These are phyloP conservation scores for Saprolegnia diclina DNA, from an alignment of 352 stramenopile species.

Conservation along the genomic window DNA sequence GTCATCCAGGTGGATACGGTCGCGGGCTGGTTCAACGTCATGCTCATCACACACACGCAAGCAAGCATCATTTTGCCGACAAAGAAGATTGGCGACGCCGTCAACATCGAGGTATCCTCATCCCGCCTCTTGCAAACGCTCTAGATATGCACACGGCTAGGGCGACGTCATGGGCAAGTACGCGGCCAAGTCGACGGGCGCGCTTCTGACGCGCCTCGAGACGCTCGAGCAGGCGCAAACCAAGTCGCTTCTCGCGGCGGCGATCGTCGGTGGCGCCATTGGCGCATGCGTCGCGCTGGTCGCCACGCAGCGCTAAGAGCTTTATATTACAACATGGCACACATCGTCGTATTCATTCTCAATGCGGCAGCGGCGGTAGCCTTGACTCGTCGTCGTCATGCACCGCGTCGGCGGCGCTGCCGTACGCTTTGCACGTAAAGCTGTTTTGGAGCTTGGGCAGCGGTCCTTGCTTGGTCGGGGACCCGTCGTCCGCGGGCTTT, in stretches of 20 bases:
- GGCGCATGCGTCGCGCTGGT: slow-evolving; percentile 17
- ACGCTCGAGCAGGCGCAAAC: slow-evolving; percentile 39
- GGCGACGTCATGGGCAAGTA: slow-evolving; percentile 91
- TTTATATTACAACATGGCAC: slow-evolving; percentile 6
- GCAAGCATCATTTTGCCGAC: slow-evolving; percentile 94
- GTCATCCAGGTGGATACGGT: slow-evolving; percentile 38
- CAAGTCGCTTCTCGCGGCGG: slow-evolving; percentile 17
- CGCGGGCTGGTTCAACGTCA: slow-evolving; percentile 95
- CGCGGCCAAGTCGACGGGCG: slow-evolving; percentile 65
- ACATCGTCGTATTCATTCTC: not conserved
- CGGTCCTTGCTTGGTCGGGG: not conserved
- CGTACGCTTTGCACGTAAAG: not conserved
- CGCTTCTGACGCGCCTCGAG: slow-evolving; percentile 54
- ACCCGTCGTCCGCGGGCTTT: not conserved
- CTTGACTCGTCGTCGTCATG: slow-evolving; percentile 22
- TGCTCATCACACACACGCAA: slow-evolving; percentile 98
- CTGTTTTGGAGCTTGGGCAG: not conserved
- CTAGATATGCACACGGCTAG: not conserved
- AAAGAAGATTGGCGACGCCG: slow-evolving; percentile 81
- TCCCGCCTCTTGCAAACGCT: not conserved
- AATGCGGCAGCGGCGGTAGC: slow-evolving; percentile 24
- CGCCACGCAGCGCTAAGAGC: slow-evolving; percentile 10
- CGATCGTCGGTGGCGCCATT: slow-evolving; percentile 24
- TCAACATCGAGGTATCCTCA: slow-evolving; percentile 84
- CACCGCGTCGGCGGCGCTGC: not conserved